A percentile compares a stretch with the other conserved stretches of the same genome.
Evolutionary conservation across 805 yeast species (phyloP).

Genomic region (Scheffersomyces ergatensis): DNA sequence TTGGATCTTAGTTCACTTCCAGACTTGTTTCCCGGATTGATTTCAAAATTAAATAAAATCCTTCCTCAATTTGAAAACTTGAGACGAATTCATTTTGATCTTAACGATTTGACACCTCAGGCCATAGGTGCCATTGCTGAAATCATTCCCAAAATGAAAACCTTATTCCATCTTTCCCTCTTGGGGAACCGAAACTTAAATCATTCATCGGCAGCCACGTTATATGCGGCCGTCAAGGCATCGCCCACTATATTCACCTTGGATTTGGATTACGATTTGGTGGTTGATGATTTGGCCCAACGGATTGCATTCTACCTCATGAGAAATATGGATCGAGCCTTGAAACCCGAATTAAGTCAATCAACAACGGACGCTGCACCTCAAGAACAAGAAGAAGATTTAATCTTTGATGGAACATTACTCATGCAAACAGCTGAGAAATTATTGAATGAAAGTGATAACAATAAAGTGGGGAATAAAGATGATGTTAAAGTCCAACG

Average conservation of each 20-base stretch:
- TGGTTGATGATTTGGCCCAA: slow-evolving; percentile 50
- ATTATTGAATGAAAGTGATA: slow-evolving; percentile 45
- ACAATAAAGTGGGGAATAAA: slow-evolving; percentile 30
- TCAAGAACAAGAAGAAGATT: slow-evolving; percentile 42
- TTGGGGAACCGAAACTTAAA: slow-evolving; percentile 49
- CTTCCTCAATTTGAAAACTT: slow-evolving; percentile 46
- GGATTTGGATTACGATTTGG: slow-evolving; percentile 53
- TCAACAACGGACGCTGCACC: slow-evolving; percentile 4
- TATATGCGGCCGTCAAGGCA: slow-evolving; percentile 49
- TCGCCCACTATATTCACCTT: slow-evolving; percentile 47
- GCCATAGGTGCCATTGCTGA: slow-evolving; percentile 49
- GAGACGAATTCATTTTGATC: slow-evolving; percentile 53
- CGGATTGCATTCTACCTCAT: slow-evolving; percentile 55
- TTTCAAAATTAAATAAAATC: slow-evolving; percentile 41
- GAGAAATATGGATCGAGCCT: slow-evolving; percentile 52
- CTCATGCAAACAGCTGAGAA: slow-evolving; percentile 73
- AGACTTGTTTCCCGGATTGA: slow-evolving; percentile 48
- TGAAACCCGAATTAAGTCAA: slow-evolving; percentile 21
- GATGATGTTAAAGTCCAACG: slow-evolving; percentile 40
- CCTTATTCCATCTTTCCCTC: slow-evolving; percentile 51
- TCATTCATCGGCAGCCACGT: slow-evolving; percentile 42
- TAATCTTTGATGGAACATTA: slow-evolving; percentile 73
- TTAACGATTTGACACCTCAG: slow-evolving; percentile 46
- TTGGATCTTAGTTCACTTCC: slow-evolving; percentile 55
- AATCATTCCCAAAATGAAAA: slow-evolving; percentile 46